phyloP scores from a whole-genome alignment of 495 filamentous ascomycete genomes.

The Talaromyces thailandensis region DNA sequence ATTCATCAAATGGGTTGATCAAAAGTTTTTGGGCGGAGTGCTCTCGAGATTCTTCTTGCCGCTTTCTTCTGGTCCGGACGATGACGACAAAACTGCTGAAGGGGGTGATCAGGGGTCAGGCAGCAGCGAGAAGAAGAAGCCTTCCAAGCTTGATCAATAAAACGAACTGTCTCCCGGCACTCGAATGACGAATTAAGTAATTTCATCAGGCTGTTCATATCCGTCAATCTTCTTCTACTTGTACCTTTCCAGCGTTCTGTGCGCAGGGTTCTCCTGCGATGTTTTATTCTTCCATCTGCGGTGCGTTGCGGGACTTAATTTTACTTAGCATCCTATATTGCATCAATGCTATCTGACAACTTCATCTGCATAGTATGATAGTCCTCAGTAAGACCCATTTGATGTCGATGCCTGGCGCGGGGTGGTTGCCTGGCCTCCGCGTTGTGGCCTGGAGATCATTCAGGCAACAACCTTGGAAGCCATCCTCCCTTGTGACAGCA shows the following conservation, averaged over 20 bases:
- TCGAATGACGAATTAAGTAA: neutral
- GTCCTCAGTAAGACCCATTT: no score
- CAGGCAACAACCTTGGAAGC: neutral
- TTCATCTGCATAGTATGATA: no score
- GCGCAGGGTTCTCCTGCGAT: neutral
- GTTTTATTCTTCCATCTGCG: neutral
- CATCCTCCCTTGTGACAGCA: neutral
- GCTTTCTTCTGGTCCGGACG: constrained; percentile 8
- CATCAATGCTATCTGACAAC: no score
- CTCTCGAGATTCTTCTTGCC: constrained; percentile 23
- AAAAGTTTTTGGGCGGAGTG: constrained; percentile 23
- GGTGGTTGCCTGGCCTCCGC: neutral
- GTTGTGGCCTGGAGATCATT: constrained; percentile 1
- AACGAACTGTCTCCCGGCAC: no score
- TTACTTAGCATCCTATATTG: neutral
- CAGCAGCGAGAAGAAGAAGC: constrained; percentile 1
- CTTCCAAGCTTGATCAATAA: no score
- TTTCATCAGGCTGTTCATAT: neutral
- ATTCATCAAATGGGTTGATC: constrained; percentile 27
- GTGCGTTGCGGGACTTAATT: neutral
- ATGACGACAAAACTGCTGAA: neutral
- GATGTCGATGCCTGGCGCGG: neutral
- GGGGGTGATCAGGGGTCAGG: neutral
- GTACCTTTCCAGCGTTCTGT: neutral
- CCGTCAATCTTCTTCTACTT: neutral